These are phyloP conservation scores for Irpex sp. DNA, from an alignment of 1,284 basidiomycete species.

Conservation along the genomic window DNA sequence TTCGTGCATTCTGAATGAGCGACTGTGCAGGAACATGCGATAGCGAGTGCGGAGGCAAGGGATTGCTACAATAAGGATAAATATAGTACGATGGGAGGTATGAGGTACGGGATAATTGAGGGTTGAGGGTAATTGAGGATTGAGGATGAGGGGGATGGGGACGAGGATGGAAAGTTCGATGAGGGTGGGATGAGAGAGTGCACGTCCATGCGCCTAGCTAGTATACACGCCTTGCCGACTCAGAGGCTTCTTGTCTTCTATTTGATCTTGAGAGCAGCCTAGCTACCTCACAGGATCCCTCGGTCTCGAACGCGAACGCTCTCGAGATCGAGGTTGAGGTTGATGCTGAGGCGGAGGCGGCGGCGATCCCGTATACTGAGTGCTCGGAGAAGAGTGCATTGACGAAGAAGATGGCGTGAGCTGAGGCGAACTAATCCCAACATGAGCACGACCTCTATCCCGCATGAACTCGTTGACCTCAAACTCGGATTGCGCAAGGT, in stretches of 20 bases:
- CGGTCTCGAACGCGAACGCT: neutral
- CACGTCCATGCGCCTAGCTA: neutral
- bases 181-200: neutral
- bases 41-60: neutral
- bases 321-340: neutral
- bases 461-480: neutral
- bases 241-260: neutral
- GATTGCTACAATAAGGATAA: constrained; percentile 5
- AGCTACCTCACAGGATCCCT: neutral
- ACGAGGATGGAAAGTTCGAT: neutral
- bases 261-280: neutral
- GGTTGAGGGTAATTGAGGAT: too few relatives aligned
- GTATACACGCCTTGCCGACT: neutral
- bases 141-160: neutral
- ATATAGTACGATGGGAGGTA: constrained; percentile 1
- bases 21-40: neutral
- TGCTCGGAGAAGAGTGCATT: neutral
- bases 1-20: neutral
- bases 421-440: neutral
- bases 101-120: too few relatives aligned
- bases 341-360: neutral
- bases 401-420: constrained; percentile 1
- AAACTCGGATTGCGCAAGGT: constrained; percentile 7
- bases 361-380: neutral
- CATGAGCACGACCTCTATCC: neutral